Conservation (phyloP, 2,329 filamentous ascomycete species). For the Helotiales sp. region DNA sequence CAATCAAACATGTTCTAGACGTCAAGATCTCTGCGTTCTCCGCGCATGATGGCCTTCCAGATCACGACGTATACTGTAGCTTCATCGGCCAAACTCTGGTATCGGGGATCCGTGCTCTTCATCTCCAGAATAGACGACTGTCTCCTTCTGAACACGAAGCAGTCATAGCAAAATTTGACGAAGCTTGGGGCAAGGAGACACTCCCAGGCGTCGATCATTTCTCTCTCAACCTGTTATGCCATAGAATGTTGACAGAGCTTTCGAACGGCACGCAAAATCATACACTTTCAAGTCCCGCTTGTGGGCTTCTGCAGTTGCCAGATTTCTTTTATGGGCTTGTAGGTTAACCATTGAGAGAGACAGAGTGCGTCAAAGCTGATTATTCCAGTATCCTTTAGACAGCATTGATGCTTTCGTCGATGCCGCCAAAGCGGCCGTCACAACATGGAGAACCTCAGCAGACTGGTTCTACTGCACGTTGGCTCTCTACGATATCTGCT, state of each 20-base stretch:
- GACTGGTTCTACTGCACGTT: conserved; percentile 13
- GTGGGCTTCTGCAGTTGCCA: conserved; percentile 8
- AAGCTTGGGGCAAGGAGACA: conserved; percentile 7
- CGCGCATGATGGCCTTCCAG: conserved; percentile 2
- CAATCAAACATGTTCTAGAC: conserved; percentile 8
- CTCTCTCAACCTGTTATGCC: conserved; percentile 6
- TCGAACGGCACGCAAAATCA: not conserved
- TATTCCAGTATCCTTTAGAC: conserved; percentile 2
- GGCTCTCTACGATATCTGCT: conserved; percentile 12
- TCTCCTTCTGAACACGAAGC: conserved; percentile 2
- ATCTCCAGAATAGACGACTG: conserved; percentile 5
- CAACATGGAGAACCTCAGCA: conserved; percentile 4
- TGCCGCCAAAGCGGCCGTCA: not conserved
- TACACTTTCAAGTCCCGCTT: conserved; percentile 7
- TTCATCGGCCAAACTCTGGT: conserved; percentile 10
- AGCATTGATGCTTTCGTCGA: not conserved
- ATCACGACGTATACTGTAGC: conserved; percentile 9
- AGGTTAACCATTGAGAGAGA: not conserved
- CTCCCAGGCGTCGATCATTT: conserved; percentile 9
- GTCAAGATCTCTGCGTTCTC: conserved; percentile 9
- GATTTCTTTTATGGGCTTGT: conserved; percentile 11
- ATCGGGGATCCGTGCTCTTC: conserved; percentile 12
- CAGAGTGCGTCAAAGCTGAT: not conserved
- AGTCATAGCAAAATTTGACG: not conserved
- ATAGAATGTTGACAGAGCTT: conserved; percentile 7